These are phyloP conservation scores for Mycena filopes DNA, from an alignment of 768 basidiomycete genomes.

Conservation along the genomic window DNA sequence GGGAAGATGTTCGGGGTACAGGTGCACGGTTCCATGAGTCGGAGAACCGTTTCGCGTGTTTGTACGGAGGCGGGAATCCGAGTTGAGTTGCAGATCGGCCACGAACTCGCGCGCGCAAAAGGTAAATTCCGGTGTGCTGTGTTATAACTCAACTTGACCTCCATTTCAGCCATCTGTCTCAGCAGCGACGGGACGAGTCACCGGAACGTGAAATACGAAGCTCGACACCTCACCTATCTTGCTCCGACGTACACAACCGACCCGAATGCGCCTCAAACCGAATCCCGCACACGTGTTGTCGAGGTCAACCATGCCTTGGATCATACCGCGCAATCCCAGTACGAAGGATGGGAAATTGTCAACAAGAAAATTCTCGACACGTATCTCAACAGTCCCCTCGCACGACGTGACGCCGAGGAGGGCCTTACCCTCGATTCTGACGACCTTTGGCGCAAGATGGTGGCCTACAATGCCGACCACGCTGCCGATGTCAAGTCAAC, in stretches of 20 bases:
- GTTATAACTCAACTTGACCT: not conserved
- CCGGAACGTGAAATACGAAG: not conserved
- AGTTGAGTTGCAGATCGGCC: not conserved
- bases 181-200: slow-evolving; percentile 1
- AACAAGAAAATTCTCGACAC: not conserved
- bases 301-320: not conserved
- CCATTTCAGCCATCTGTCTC: not conserved
- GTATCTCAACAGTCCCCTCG: not conserved
- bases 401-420: not conserved
- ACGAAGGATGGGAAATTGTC: not conserved
- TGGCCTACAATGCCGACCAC: not conserved
- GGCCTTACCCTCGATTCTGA: not conserved
- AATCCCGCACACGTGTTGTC: not conserved
- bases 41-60: not conserved
- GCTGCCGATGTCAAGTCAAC: slow-evolving; percentile 22
- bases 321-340: not conserved
- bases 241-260: not conserved
- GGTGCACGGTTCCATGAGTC: not conserved
- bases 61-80: not conserved
- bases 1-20: not conserved
- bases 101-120: slow-evolving; percentile 6
- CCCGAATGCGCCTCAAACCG: not conserved
- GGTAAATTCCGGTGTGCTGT: not conserved
- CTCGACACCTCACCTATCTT: not conserved
- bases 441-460: not conserved